These are phyloP conservation scores for Cytospora leucostoma DNA, from an alignment of 2,329 filamentous ascomycete species.

Conservation along the genomic window DNA sequence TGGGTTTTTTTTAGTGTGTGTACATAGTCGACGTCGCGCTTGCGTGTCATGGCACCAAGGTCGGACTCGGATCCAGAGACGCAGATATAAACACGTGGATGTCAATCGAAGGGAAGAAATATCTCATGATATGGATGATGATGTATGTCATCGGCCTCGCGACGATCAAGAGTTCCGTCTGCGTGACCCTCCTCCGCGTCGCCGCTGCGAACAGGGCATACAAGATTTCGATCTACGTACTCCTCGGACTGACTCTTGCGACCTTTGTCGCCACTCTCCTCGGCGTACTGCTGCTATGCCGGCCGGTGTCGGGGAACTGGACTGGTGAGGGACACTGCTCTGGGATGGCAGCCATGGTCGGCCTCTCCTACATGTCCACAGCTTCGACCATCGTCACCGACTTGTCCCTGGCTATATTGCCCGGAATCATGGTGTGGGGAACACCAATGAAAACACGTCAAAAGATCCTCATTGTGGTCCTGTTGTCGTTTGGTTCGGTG, in stretches of 20 bases:
- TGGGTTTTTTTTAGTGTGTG: conserved; percentile 5
- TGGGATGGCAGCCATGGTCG: conserved; percentile 30
- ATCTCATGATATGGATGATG: conserved; percentile 32
- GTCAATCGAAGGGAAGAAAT: conserved; percentile 27
- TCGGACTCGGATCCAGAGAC: conserved; percentile 30
- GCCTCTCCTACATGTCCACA: conserved; percentile 35
- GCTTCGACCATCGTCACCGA: conserved; percentile 39
- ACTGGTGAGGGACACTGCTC: conserved; percentile 28
- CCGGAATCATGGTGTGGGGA: conserved; percentile 37
- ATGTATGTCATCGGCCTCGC: conserved; percentile 29
- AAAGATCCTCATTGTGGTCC: conserved; percentile 32
- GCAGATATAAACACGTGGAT: conserved; percentile 26
- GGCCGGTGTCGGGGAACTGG: conserved; percentile 31
- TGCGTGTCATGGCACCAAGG: conserved; percentile 28
- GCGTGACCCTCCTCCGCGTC: conserved; percentile 29
- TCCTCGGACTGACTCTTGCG: conserved; percentile 17
- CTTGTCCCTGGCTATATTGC: conserved; percentile 36
- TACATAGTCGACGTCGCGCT: conserved; percentile 30
- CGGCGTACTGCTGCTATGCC: conserved; percentile 29
- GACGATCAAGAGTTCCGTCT: conserved; percentile 32
- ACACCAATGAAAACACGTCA: conserved; percentile 35
- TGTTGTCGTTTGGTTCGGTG: conserved; percentile 34
- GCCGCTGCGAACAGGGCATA: conserved; percentile 10
- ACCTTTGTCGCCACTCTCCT: conserved; percentile 29
- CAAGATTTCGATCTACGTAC: conserved; percentile 19